A percentile compares a stretch with the other conserved stretches of the same genome.
Conservation (phyloP, 768 basidiomycete genomes). For the Ramaria rubella region DNA sequence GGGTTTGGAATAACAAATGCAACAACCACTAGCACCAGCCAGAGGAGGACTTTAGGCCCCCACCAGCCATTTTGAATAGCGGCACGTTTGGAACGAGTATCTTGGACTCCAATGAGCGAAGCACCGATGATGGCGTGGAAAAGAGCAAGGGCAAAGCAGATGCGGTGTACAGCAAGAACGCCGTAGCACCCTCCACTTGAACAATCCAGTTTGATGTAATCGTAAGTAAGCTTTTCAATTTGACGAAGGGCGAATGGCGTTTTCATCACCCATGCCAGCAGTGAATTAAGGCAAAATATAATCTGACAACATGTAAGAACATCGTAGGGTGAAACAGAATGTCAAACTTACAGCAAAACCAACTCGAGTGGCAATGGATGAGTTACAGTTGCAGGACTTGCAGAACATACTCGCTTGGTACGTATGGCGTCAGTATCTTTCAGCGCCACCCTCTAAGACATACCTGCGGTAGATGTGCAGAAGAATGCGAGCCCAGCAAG, state of each 20-base stretch:
- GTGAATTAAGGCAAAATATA: constrained; percentile 92
- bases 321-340: neutral
- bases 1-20: constrained; percentile 96
- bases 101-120: constrained; percentile 76
- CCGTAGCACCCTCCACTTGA: constrained; percentile 91
- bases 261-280: constrained; percentile 96
- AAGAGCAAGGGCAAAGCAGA: constrained; percentile 89
- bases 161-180: constrained; percentile 91
- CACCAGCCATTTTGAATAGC: constrained; percentile 99
- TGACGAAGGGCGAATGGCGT: constrained; percentile 79
- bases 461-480: constrained; percentile 80
- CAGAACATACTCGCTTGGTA: constrained; percentile 87
- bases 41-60: constrained; percentile 92
- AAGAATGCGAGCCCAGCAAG: constrained; percentile 79
- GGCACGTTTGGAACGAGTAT: constrained; percentile 88
- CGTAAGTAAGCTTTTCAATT: constrained; percentile 89
- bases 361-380: constrained; percentile 93
- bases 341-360: constrained; percentile 73
- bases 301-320: constrained; percentile 42
- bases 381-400: constrained; percentile 99
- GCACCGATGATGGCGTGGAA: constrained; percentile 81
- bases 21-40: constrained; percentile 72
- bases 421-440: neutral
- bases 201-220: constrained; percentile 98
- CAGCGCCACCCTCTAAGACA: constrained; percentile 13